Evolutionary conservation across 345 rosid genomes (phyloP).

Genomic region (Alliaria petiolata): DNA sequence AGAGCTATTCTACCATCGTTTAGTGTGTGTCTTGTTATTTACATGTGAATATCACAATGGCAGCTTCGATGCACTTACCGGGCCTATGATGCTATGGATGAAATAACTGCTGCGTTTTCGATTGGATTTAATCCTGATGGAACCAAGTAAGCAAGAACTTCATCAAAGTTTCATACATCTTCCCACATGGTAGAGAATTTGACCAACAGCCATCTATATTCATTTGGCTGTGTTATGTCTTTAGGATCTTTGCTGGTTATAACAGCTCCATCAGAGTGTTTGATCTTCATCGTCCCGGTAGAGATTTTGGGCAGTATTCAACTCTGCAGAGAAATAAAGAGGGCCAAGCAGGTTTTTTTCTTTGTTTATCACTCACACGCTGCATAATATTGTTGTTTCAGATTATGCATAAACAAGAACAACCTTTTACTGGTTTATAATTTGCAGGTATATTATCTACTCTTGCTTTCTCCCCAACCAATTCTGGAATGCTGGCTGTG

Average conservation of each 20-base stretch:
- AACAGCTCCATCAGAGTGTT: conserved; percentile 81
- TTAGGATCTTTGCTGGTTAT: conserved; percentile 90
- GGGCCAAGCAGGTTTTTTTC: conserved; percentile 75
- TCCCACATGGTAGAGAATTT: not conserved
- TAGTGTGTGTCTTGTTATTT: conserved; percentile 9
- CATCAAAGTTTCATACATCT: not conserved
- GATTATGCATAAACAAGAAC: not conserved
- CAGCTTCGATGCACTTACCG: conserved; percentile 97
- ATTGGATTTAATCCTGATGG: conserved; percentile 84
- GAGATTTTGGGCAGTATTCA: conserved; percentile 74
- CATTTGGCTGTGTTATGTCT: conserved; percentile 19
- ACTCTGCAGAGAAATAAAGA: conserved; percentile 82
- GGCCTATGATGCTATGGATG: conserved; percentile 95
- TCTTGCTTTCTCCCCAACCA: conserved; percentile 76
- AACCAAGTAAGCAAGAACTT: conserved; percentile 56
- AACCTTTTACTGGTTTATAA: conserved; percentile 11
- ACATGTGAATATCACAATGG: conserved; percentile 24
- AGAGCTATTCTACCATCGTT: not conserved
- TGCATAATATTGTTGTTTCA: not conserved
- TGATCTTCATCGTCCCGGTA: conserved; percentile 93
- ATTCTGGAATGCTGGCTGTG: conserved; percentile 81
- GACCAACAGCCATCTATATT: not conserved
- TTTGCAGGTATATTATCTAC: conserved; percentile 76
- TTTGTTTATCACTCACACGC: not conserved
- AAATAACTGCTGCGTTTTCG: conserved; percentile 91